Conservation (phyloP, 2,329 filamentous ascomycete species). For the Hypoxylon sp. region DNA sequence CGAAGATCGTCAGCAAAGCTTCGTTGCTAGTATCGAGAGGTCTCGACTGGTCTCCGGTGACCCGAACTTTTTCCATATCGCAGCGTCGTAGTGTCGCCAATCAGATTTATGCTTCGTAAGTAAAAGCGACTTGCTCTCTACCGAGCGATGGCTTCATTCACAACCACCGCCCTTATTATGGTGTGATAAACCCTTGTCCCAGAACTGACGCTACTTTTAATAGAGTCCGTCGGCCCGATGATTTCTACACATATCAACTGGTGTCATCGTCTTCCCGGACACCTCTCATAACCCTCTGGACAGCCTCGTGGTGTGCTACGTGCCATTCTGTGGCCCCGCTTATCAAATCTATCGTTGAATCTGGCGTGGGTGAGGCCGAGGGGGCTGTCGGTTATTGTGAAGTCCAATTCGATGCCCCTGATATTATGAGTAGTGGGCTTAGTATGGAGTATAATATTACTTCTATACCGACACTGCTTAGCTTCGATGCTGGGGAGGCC, state of each 20-base stretch:
- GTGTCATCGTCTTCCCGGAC: conserved; percentile 67
- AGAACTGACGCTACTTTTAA: conserved; percentile 7
- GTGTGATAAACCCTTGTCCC: background rate
- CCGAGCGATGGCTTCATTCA: conserved; percentile 10
- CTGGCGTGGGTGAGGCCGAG: conserved; percentile 67
- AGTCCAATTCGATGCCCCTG: conserved; percentile 71
- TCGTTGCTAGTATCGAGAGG: conserved; percentile 27
- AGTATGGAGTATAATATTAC: conserved; percentile 72
- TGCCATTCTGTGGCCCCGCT: conserved; percentile 67
- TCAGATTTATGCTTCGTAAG: conserved; percentile 60
- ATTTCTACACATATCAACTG: conserved; percentile 70
- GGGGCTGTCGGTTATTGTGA: conserved; percentile 69
- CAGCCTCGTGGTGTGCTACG: conserved; percentile 70
- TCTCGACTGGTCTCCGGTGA: conserved; percentile 11
- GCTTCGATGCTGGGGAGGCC: conserved; percentile 70
- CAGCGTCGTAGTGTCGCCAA: conserved; percentile 53
- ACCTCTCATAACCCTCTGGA: conserved; percentile 74
- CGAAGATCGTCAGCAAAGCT: conserved; percentile 12
- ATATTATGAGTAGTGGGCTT: conserved; percentile 65
- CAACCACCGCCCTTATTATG: background rate
- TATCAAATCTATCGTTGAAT: conserved; percentile 63
- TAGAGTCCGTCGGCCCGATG: conserved; percentile 69
- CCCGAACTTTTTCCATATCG: conserved; percentile 52
- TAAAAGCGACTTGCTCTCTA: conserved; percentile 40
- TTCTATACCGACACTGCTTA: conserved; percentile 69